phyloP scores from a whole-genome alignment of 805 yeast genomes.

The Saturnispora diversa region DNA sequence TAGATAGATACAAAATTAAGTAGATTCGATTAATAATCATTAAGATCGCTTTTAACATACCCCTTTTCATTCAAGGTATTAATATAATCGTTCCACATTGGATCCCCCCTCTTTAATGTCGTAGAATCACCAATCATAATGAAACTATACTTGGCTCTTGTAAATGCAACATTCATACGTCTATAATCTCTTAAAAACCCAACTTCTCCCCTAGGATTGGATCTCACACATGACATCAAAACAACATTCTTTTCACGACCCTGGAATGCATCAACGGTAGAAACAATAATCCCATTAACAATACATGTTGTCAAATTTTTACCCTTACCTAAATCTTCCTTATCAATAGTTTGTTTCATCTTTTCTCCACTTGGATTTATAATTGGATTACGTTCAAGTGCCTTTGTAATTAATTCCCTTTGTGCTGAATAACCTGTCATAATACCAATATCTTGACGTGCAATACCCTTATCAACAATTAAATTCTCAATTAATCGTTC shows the following conservation, averaged over 20 bases:
- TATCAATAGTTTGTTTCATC: conserved; percentile 47
- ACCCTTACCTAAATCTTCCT: conserved; percentile 47
- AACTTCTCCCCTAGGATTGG: conserved; percentile 44
- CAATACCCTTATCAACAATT: conserved; percentile 46
- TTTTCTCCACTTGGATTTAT: conserved; percentile 47
- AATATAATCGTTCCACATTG: conserved; percentile 45
- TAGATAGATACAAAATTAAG: not conserved
- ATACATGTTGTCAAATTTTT: conserved; percentile 37
- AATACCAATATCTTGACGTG: conserved; percentile 47
- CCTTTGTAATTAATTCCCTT: conserved; percentile 50
- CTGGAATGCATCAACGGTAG: conserved; percentile 84
- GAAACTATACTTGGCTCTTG: conserved; percentile 58
- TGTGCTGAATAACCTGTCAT: conserved; percentile 76
- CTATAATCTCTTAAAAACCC: conserved; percentile 58
- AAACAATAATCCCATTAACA: conserved; percentile 39
- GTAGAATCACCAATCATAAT: conserved; percentile 54
- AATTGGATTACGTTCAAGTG: conserved; percentile 40
- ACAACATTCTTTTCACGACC: conserved; percentile 84
- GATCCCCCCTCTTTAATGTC: conserved; percentile 38
- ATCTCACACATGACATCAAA: conserved; percentile 70
- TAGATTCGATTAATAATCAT: conserved; percentile 10
- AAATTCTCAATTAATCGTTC: conserved; percentile 41
- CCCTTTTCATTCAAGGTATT: conserved; percentile 30
- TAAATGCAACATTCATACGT: conserved; percentile 64
- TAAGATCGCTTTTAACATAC: conserved; percentile 8